These are phyloP conservation scores for Allodekkera sacchari DNA, from an alignment of 805 yeast species.

Conservation along the genomic window DNA sequence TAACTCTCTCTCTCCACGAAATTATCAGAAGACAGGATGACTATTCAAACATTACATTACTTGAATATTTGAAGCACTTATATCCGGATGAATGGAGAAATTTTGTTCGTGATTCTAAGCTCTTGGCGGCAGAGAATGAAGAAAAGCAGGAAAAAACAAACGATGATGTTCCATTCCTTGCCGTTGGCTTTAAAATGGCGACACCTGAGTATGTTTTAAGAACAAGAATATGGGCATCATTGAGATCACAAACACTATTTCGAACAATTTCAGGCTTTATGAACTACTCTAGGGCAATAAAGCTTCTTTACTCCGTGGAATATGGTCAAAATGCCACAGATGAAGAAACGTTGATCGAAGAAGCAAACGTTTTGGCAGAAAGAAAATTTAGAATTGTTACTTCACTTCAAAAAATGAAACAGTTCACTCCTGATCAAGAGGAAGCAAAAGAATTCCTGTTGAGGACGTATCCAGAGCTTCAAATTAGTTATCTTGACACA, in stretches of 20 bases:
- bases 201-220: constrained; percentile 55
- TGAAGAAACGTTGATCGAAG: constrained; percentile 28
- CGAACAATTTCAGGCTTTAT: constrained; percentile 77
- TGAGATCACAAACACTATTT: constrained; percentile 73
- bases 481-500: constrained; percentile 53
- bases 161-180: constrained; percentile 58
- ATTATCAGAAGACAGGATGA: constrained; percentile 68
- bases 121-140: constrained; percentile 38
- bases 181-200: constrained; percentile 62
- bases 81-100: constrained; percentile 52
- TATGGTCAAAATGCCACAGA: constrained; percentile 25
- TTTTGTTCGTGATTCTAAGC: constrained; percentile 48
- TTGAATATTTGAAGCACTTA: constrained; percentile 47
- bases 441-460: constrained; percentile 51
- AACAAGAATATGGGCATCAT: constrained; percentile 81
- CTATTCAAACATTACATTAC: constrained; percentile 44
- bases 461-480: constrained; percentile 61
- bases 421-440: constrained; percentile 47
- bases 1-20: constrained; percentile 66
- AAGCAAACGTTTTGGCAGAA: constrained; percentile 45
- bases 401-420: constrained; percentile 53
- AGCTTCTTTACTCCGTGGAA: constrained; percentile 51
- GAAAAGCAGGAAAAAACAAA: constrained; percentile 5
- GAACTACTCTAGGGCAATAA: constrained; percentile 69
- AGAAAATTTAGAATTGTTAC: constrained; percentile 58